A percentile compares a stretch with the other conserved stretches of the same genome.
These are phyloP conservation scores for Exophiala oligosperma DNA, from an alignment of 2,329 filamentous ascomycete species.

Conservation along the genomic window DNA sequence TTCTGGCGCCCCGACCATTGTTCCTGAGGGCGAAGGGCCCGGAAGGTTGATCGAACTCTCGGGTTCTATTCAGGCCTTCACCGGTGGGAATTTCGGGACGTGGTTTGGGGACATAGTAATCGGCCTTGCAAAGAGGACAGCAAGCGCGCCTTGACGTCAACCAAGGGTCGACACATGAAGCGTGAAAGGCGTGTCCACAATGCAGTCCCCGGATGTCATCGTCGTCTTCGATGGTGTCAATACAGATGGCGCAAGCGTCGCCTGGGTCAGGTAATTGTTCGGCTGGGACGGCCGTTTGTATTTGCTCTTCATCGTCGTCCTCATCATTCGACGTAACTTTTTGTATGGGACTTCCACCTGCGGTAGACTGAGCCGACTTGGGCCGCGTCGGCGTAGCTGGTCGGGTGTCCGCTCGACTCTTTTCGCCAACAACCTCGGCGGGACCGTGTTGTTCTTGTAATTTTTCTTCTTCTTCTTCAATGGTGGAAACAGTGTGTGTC, in stretches of 20 bases:
- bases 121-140: slow-evolving; percentile 95
- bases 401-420: slow-evolving; percentile 22
- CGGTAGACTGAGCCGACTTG: slow-evolving; percentile 20
- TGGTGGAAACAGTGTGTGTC: slow-evolving; percentile 10
- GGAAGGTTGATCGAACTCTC: slow-evolving; percentile 15
- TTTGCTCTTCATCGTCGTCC: slow-evolving; percentile 76
- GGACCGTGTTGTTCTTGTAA: slow-evolving; percentile 13
- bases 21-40: slow-evolving; percentile 34
- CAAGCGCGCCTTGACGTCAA: slow-evolving; percentile 90
- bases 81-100: slow-evolving; percentile 57
- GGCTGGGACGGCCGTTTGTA: slow-evolving; percentile 76
- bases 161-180: slow-evolving; percentile 94
- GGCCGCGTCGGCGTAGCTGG: slow-evolving; percentile 18
- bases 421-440: slow-evolving; percentile 24
- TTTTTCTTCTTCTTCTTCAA: slow-evolving; percentile 24
- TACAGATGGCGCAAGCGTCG: slow-evolving; percentile 94
- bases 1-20: slow-evolving; percentile 38
- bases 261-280: slow-evolving; percentile 80
- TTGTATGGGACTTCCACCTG: slow-evolving; percentile 32
- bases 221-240: slow-evolving; percentile 90
- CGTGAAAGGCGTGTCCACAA: slow-evolving; percentile 98
- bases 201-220: slow-evolving; percentile 92
- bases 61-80: slow-evolving; percentile 28
- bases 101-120: slow-evolving; percentile 94
- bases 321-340: slow-evolving; percentile 62